Conservation (phyloP, 176 grass and related monocot species). For the Guadua angustifolia region DNA sequence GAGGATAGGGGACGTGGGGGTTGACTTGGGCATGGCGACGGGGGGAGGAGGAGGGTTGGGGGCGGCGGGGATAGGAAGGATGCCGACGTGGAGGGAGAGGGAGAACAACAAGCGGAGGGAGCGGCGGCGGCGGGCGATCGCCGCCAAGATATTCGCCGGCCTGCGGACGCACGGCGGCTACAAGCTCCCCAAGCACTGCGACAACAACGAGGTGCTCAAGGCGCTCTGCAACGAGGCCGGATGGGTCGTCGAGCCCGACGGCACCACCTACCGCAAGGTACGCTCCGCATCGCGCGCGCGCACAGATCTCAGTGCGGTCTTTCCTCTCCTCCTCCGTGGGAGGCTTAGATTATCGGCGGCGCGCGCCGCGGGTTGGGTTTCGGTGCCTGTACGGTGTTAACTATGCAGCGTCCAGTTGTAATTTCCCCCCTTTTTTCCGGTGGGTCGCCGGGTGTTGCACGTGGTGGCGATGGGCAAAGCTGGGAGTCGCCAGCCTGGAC, state of each 20-base stretch:
- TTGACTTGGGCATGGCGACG: conserved; percentile 28
- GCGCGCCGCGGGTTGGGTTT: neutral
- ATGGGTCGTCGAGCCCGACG: conserved; percentile 80
- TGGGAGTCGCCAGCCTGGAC: conserved; percentile 60
- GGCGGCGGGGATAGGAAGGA: conserved; percentile 52
- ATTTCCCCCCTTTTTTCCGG: neutral
- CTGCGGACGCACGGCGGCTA: conserved; percentile 88
- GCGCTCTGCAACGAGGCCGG: conserved; percentile 86
- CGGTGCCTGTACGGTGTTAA: conserved; percentile 21
- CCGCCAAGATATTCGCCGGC: conserved; percentile 90
- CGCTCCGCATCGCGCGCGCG: neutral
- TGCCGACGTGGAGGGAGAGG: conserved; percentile 95
- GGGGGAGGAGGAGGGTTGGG: conserved; percentile 30
- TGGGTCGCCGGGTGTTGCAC: conserved; percentile 39
- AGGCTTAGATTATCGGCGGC: neutral
- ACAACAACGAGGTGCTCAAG: conserved; percentile 92
- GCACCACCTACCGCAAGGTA: conserved; percentile 89
- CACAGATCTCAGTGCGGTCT: conserved; percentile 33
- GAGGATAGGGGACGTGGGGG: neutral
- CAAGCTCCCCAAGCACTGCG: conserved; percentile 87
- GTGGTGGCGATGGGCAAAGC: conserved; percentile 37
- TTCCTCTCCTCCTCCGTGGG: neutral
- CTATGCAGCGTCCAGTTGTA: conserved; percentile 22
- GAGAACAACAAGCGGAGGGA: conserved; percentile 97
- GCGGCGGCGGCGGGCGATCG: conserved; percentile 85